Percentiles rank a stretch among this genome's conserved stretches.
Conservation (phyloP, 2,329 filamentous ascomycete species). For the Anthostomella pinea region DNA sequence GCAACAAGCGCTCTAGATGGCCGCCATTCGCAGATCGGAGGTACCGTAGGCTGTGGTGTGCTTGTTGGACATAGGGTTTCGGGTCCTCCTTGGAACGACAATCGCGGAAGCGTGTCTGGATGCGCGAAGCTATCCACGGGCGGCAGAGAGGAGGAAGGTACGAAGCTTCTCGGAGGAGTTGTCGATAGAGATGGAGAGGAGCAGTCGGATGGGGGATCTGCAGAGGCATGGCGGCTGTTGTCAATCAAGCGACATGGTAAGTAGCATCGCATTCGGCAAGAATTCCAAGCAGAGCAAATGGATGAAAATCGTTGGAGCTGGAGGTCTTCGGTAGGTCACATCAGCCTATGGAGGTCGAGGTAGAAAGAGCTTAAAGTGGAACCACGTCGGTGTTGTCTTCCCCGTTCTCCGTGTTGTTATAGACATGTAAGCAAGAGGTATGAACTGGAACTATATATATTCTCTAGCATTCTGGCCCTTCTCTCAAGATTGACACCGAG, state of each 20-base stretch:
- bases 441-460: no score
- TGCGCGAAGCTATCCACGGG: conserved; percentile 39
- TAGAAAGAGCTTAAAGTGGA: no score
- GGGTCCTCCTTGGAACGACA: conserved; percentile 29
- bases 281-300: no score
- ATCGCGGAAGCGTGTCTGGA: conserved; percentile 46
- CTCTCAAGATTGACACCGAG: no score
- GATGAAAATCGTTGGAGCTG: no score
- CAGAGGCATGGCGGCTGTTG: conserved; percentile 29
- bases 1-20: conserved; percentile 43
- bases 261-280: no score
- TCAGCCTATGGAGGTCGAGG: no score
- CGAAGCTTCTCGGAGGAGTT: conserved; percentile 57
- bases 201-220: conserved; percentile 33
- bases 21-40: conserved; percentile 55
- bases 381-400: no score
- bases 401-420: no score
- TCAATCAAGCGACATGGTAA: neutral
- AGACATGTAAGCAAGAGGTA: no score
- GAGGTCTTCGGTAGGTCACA: no score
- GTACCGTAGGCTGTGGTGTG: conserved; percentile 41
- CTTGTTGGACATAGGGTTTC: conserved; percentile 37
- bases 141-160: conserved; percentile 56
- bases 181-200: conserved; percentile 51
- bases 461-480: no score